Percentiles rank a stretch among this genome's conserved stretches.
Evolutionary conservation across 495 filamentous ascomycete genomes (phyloP).

Genomic region (Aspergillus sclerotioniger): DNA sequence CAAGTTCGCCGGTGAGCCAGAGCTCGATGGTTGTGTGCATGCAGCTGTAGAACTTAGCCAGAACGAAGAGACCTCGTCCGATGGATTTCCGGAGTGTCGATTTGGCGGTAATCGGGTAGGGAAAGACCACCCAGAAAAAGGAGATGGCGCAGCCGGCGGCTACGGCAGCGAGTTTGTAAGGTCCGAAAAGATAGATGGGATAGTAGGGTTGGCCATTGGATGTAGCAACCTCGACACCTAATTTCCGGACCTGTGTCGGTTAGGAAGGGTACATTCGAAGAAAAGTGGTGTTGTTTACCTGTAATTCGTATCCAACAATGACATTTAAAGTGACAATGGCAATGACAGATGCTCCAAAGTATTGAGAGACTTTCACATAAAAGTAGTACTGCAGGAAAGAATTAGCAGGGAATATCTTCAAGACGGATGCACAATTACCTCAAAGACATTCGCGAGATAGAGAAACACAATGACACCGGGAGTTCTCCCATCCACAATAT

Average conservation of each 20-base stretch:
- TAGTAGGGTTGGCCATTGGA: conserved; percentile 68
- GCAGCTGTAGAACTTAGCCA: conserved; percentile 69
- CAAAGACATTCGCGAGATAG: conserved; percentile 64
- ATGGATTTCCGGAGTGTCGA: conserved; percentile 64
- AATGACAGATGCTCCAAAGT: conserved; percentile 60
- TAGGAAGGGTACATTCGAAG: not conserved
- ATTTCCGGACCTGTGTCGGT: conserved; percentile 48
- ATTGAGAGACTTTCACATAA: conserved; percentile 60
- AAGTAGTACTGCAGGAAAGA: conserved; percentile 50
- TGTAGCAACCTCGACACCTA: conserved; percentile 55
- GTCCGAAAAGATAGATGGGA: conserved; percentile 64
- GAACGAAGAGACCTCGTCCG: conserved; percentile 63
- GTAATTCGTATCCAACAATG: conserved; percentile 72
- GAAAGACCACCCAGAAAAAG: conserved; percentile 78
- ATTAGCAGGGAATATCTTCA: not conserved
- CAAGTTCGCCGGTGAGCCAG: conserved; percentile 56
- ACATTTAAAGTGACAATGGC: conserved; percentile 64
- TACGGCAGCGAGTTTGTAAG: conserved; percentile 68
- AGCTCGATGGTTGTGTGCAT: conserved; percentile 64
- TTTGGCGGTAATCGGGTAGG: conserved; percentile 68
- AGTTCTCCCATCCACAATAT: conserved; percentile 64
- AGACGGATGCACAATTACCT: conserved; percentile 30
- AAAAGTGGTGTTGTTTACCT: conserved; percentile 41
- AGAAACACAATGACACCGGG: conserved; percentile 65
- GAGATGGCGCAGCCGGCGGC: conserved; percentile 66